Conservation (phyloP, 768 basidiomycete species). For the Kwoniella pini region DNA sequence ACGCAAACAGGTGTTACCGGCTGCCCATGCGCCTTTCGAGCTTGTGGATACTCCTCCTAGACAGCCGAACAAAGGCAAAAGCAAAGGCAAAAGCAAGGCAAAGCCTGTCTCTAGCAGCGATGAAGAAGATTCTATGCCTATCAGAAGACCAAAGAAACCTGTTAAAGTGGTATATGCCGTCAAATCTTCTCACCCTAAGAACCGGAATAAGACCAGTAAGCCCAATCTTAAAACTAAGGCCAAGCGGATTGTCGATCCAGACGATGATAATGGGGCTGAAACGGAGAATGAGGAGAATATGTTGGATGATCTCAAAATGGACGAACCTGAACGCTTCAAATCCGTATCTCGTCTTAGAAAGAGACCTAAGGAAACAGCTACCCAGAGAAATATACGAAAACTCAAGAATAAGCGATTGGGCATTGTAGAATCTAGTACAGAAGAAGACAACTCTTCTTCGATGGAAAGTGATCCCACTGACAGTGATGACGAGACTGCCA, state of each 20-base stretch:
- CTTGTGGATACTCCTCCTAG: neutral
- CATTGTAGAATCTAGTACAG: conserved; percentile 8
- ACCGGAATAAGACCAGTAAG: neutral
- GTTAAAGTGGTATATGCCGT: neutral
- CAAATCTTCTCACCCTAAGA: neutral
- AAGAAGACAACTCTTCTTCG: conserved; percentile 8
- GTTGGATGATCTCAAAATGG: conserved; percentile 43
- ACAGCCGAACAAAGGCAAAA: neutral
- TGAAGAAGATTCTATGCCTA: neutral
- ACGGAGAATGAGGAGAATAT: conserved; percentile 37
- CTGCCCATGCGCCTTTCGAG: too few relatives aligned
- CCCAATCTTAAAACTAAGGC: conserved; percentile 1
- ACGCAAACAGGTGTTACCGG: too few relatives aligned
- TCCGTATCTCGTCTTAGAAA: conserved; percentile 28
- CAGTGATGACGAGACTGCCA: neutral
- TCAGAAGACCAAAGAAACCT: neutral
- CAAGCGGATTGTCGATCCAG: conserved; percentile 29
- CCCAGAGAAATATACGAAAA: conserved; percentile 34
- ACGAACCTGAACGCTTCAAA: conserved; percentile 49
- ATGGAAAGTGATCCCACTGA: conserved; percentile 12
- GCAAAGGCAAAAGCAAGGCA: conserved; percentile 7
- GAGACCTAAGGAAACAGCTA: conserved; percentile 24
- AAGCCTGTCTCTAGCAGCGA: neutral
- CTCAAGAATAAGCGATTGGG: conserved; percentile 28
- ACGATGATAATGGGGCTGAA: conserved; percentile 26